phyloP scores from a whole-genome alignment of 2,329 filamentous ascomycete genomes.

The Botryosphaeria dothidea region DNA sequence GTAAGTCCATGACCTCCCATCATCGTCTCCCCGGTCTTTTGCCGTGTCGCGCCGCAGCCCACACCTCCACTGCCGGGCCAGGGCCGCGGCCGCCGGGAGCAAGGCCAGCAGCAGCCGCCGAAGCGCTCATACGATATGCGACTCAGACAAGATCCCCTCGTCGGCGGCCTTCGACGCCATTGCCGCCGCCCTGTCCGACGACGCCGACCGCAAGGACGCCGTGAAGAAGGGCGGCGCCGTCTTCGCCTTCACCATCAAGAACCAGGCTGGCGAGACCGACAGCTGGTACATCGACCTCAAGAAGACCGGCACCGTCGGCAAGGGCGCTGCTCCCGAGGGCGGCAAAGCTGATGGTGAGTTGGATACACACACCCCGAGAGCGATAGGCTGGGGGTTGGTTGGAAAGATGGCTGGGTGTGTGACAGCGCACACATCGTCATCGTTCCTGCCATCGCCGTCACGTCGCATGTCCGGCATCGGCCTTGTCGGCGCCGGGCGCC shows the following conservation, averaged over 20 bases:
- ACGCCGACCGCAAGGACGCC: conserved; percentile 77
- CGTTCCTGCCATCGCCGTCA: neutral
- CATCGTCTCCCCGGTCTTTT: neutral
- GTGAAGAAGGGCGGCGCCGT: conserved; percentile 86
- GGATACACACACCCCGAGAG: neutral
- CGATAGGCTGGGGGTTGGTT: neutral
- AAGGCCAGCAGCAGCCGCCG: neutral
- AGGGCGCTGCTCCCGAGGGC: conserved; percentile 67
- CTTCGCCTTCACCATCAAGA: conserved; percentile 92
- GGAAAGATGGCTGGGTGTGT: neutral
- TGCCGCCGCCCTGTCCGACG: conserved; percentile 66
- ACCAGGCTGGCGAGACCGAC: conserved; percentile 73
- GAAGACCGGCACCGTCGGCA: conserved; percentile 78
- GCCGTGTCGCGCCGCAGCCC: conserved; percentile 3
- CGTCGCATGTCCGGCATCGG: conserved; percentile 3
- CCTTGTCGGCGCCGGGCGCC: conserved; percentile 4
- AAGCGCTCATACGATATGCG: neutral
- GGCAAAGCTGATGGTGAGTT: conserved; percentile 78
- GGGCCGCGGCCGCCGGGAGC: neutral
- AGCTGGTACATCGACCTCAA: conserved; percentile 97
- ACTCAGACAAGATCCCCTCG: conserved; percentile 70
- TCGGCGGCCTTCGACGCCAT: conserved; percentile 92
- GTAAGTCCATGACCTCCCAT: conserved; percentile 46
- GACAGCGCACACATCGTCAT: neutral
- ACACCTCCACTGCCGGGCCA: neutral